Base-by-base conservation (phyloP, 306 rosid species). In the Trichosanthes cucumerina region DNA sequence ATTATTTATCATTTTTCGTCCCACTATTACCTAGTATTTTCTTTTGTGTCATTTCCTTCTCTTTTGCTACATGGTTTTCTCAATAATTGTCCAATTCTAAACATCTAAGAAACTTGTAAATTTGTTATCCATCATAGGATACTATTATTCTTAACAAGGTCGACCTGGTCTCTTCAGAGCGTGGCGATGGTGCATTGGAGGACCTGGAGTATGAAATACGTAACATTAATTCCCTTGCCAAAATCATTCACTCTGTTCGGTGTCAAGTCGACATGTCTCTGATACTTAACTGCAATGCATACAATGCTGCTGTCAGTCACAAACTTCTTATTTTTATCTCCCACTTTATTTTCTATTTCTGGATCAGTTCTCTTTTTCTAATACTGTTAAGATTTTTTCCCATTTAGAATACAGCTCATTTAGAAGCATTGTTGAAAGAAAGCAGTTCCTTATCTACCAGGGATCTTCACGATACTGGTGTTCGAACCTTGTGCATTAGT, bases 121-220 rank as follows among this genome's bases (percentile, higher is more conserved):
- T 85, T 65, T 82, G 26, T 84, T 86, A 24, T 80, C 78, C 87
- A 80, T 82, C 88, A 83, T 87, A 92, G 98, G 98, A 92, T 80
- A 87, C 89, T 84, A 80, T 91, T 84, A 88, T 92, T 87, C 97
- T 95, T 87, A 95, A 92, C 89, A 95, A 95, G 91, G 96, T 92
- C 86, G 98, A 95, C 89, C 88, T 95, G 93, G 93, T 91, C 80
- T 86, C 96, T 87, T 85, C 89, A 79, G 95, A 90, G 79, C 86
- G 86, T 47, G 85, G 89, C 77, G 90, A 75, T 54, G 83, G 79
- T 81, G 80, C 76, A 82, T 81, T 91, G 85, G 87, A 91, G 86
- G 90, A 91, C 84, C 90, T 95, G 26, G 96, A 89, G 85, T 90
- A 84, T 81, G 98, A 92, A 82, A 92, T 95, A 78, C 92, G 78